These are phyloP conservation scores for Bipolaris sorokiniana DNA, from an alignment of 2,329 filamentous ascomycete species.

Conservation along the genomic window DNA sequence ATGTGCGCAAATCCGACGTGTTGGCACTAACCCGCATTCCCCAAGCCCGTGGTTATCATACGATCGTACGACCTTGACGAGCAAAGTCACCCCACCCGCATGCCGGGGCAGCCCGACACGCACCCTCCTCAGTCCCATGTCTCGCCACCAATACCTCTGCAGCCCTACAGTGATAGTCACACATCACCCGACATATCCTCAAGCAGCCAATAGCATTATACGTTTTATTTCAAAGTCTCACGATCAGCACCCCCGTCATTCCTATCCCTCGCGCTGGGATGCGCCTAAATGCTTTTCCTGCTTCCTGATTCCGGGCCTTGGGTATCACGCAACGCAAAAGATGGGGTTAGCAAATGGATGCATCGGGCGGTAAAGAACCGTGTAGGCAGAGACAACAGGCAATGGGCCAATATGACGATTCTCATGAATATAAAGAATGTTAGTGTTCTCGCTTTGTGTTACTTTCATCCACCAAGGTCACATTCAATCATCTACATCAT, in stretches of 20 bases:
- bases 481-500: neutral
- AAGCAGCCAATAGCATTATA: neutral
- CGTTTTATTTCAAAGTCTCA: neutral
- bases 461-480: neutral
- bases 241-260: neutral
- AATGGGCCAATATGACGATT: neutral
- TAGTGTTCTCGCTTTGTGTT: neutral
- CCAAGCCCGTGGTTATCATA: slow-evolving; percentile 1
- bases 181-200: neutral
- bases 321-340: neutral
- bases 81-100: slow-evolving; percentile 9
- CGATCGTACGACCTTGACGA: slow-evolving; percentile 11
- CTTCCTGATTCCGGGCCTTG: neutral
- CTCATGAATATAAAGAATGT: neutral
- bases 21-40: slow-evolving; percentile 1
- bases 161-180: neutral
- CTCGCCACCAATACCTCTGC: slow-evolving; percentile 6
- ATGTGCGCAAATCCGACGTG: neutral
- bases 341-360: neutral
- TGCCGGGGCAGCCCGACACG: slow-evolving; percentile 6
- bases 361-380: neutral
- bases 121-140: neutral
- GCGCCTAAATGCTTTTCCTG: neutral
- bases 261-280: neutral
- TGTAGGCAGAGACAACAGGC: neutral